Base-by-base conservation (phyloP, 2,329 filamentous ascomycete genomes). In the Cryphonectria carpinicola region DNA sequence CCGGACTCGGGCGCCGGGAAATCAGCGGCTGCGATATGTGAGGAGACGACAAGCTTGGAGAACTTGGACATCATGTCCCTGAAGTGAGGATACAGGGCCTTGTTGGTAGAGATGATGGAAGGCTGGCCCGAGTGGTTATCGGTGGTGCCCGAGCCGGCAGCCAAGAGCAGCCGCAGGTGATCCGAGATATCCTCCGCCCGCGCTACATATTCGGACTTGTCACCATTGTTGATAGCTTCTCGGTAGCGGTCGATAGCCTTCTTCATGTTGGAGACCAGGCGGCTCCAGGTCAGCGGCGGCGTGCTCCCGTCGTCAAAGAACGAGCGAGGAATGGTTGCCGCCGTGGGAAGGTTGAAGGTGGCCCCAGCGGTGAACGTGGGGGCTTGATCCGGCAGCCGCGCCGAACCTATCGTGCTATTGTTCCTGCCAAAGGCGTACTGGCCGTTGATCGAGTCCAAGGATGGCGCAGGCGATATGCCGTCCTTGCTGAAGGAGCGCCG, bases 41-140 rank as follows among this genome's bases (percentile, higher is more conserved):
- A 98, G 3, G 96, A 99, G 65, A 99, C 91, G 61, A 99, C 96
- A 13, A 99, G 86, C 80, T 99, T 99, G n/a, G 96, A 98, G 80
- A 99, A 99, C 76, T 97, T 95, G 61, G 96, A 98, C 96, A 99
- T 99, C 91, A 98, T 98, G 79, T 98, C 96, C 68, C 96, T 88
- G 82, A 99, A 99, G 81, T 98, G 95, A 35, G 96, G 96, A 78
- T 98, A 98, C 22, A 99, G 85, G 0, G 94, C 93, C 80, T 98
- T 98, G 84, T 99, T 99, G 6, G 94, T 97, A 8, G 95, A 98
- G 72, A 99, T 99, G 77, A 99, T 98, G n/a, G 96, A 98, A 5
- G 96, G 96, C 76, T 98, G 97, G 58, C 96, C 96, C 28, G 96
- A 98, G 80, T 99, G 96, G 78, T 99, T 99, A 81, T 99, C 96